Base-by-base conservation (phyloP, 352 stramenopile genomes). In the Pythium phragmiticola region DNA sequence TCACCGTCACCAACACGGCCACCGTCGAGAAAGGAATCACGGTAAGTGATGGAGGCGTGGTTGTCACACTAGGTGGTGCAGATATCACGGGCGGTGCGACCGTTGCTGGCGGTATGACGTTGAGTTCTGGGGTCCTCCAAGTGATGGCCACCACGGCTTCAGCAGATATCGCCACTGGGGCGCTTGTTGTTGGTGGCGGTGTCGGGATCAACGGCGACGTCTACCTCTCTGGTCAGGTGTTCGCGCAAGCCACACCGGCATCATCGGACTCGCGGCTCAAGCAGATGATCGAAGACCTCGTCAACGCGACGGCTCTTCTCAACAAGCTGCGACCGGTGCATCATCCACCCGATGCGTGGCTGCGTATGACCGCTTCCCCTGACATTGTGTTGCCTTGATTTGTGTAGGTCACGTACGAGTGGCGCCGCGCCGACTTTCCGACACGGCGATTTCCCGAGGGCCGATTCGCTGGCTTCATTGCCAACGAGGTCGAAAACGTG, bases 401-500 rank as follows among this genome's bases (percentile, higher is more conserved):
- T 50, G 21, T 58, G 42, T 57, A 87, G 78, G 78, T 87, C 54
- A 76, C 74, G 34, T 87, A 74, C 53, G 59, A 79, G 41, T 87
- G 78, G 78, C 64, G 74, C 0, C 71, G 68, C 7, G 72, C 82
- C 14, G 72, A 80, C 21, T 80, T 77, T 42, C 74, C 74, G n/a
- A 28, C 48, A 26, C 65, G 74, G n/a, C 57, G 72, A 23, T 80
- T 87, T n/a, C 74, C 75, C 6, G 11, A 41, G 0, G 78, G 78
- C 7, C 56, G 62, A 11, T 76, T 76, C 50, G 48, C 73, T 0
- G 84, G 84, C 0, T 90, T 92, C 61, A 60, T 92, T 13, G 81
- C 81, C 17, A 77, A 92, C 48, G 80, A 92, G 57, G 73, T 93
- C 21, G 48, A 84, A 41, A 17, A 78, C 13, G 52, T 89, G 45